Base-by-base conservation (phyloP, 257 asterid genomes). In the Solanum gandarillasii region DNA sequence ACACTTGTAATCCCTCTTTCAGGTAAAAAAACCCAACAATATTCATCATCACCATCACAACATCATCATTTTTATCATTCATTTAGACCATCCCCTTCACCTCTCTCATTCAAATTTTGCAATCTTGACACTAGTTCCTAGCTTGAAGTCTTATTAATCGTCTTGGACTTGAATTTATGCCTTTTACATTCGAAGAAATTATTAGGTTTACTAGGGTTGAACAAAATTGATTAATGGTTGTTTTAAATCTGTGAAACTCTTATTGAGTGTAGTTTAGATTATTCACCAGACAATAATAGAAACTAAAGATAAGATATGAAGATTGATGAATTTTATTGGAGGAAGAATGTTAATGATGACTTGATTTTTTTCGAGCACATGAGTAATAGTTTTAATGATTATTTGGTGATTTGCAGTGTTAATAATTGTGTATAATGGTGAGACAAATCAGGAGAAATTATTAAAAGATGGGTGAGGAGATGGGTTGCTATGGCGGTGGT, bases 161-260 rank as follows among this genome's bases (percentile, higher is more conserved):
- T 0, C 88, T 93, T 55, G 98, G 96, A 1, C 88, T 27, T 13
- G 99, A 98, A 0, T 95, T 95, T 89, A 88, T 90, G 3, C 88
- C 96, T 35, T 65, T 95, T 71, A 91, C 90, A 0, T 73, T 97
- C 46, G 99, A 95, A 58, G 98, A 97, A 34, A 81, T 95, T 25
- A 95, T 98, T 7, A 98, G 98, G 4, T 92, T 95, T 34, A 25
- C 98, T 1, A 93, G 98, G 0, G 70, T 87, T 41, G 96, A 96
- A 75, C 98, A 95, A 89, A 94, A 97, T 60, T 90, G 88, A 7
- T 87, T 95, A 58, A 93, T 94, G 11, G 98, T 94, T 48, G 97
- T 96, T 38, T 9, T 95, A 95, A 92, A 98, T 95, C 2, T 93
- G 94, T 9, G 98, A 94, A 7, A 90, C 97, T 4, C 90, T 95